phyloP scores from a whole-genome alignment of 2,329 filamentous ascomycete species.

The Cordyceps cateniannulata region DNA sequence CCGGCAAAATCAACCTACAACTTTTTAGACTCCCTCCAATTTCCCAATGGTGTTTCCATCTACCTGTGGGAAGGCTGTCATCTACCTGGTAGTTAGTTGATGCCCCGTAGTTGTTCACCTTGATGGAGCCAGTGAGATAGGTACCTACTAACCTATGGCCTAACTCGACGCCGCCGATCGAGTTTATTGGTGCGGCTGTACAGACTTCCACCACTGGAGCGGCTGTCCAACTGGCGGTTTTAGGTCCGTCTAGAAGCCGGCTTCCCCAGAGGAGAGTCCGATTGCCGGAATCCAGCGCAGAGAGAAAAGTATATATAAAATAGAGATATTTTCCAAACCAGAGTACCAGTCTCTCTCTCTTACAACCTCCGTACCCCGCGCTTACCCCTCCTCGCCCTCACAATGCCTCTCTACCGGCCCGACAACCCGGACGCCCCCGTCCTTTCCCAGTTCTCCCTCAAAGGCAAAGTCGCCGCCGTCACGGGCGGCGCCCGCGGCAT shows the following conservation, averaged over 20 bases:
- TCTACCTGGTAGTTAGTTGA: no score
- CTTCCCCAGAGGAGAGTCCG: background rate
- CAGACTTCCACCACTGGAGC: background rate
- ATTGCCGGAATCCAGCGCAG: background rate
- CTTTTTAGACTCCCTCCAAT: no score
- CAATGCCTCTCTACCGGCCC: conserved; percentile 9
- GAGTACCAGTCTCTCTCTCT: background rate
- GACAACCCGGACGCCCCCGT: conserved; percentile 4
- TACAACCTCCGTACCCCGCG: background rate
- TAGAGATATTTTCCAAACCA: background rate
- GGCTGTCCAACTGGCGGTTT: background rate
- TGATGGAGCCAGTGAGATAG: background rate
- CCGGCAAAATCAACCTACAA: background rate
- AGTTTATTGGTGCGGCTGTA: conserved; percentile 7
- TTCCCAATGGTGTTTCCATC: no score
- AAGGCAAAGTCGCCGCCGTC: conserved; percentile 10
- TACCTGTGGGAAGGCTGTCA: no score
- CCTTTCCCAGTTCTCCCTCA: conserved; percentile 7
- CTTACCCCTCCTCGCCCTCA: background rate
- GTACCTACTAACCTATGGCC: background rate
- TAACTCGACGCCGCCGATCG: background rate
- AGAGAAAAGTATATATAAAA: background rate
- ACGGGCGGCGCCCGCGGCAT: conserved; percentile 14
- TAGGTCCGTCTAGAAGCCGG: background rate
- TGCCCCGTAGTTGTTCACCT: background rate